Base-by-base conservation (phyloP, 306 rosid genomes). In the Fragaria iinumae region DNA sequence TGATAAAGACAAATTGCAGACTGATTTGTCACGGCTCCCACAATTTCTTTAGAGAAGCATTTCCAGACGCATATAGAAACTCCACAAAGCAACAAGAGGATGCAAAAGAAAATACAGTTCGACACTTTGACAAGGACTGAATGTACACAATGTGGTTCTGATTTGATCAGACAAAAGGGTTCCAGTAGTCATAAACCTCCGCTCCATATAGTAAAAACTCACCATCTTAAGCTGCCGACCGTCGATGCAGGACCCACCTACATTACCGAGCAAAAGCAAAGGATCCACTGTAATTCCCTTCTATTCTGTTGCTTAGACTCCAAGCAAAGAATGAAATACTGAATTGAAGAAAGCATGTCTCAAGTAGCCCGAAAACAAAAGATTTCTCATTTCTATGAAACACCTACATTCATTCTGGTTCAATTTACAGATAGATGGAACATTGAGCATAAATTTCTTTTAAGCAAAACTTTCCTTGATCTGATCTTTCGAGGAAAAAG, bases 351-450 rank as follows among this genome's bases (percentile, higher is more conserved):
- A 49, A 32, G 9, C 43, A 9, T 0, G 36, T 34, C 63, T 3
- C 6, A 27, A 49, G 57, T 75, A 65, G 41, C 39, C 53, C 44
- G 16, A 65, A 25, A 65, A 25, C 27, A 4, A 76, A 65, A 23
- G 3, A 20, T 62, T n/a, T 12, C 23, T 21, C 76, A 63, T 79
- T 38, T 32, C 32, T 67, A 25, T 49, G 47, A 34, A 65, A 41
- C 2, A 20, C 39, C 53, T 79, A 64, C 45, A 50, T 39, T 20
- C 36, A 72, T 17, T 79, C 52, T 32, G 41, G 21, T 74, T 66
- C 56, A 56, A 56, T 80, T 67, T 74, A 67, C 83, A 67, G 23
- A 11, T 38, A 36, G 27, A 16, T 6, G 43, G 67, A 55, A 47
- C 63, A 72, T 17, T 18, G 32, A 50, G 8, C 32, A 14, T 8